Evolutionary conservation across 139 green algal genomes (phyloP).

Genomic region (Chlorella sp.): DNA sequence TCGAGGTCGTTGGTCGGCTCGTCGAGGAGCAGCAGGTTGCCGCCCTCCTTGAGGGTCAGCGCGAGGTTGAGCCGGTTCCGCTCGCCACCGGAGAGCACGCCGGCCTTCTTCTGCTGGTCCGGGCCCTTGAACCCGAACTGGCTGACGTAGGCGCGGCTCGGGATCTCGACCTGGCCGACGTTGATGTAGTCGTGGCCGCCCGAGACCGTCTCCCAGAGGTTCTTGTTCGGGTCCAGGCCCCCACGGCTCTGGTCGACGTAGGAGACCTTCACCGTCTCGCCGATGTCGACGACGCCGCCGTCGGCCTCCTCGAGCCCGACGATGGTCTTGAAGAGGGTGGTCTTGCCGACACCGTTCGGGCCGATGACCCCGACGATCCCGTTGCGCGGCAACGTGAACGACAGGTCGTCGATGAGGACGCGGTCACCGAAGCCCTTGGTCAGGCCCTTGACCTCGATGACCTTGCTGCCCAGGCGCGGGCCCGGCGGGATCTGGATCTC

Average conservation of each 20-base stretch:
- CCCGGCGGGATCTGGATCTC: constrained; percentile 67
- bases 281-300: constrained; percentile 30
- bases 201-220: too few relatives aligned
- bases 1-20: constrained; percentile 78
- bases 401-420: constrained; percentile 48
- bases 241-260: constrained; percentile 80
- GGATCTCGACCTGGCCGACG: too few relatives aligned
- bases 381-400: constrained; percentile 49
- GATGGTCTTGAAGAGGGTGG: constrained; percentile 82
- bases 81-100: constrained; percentile 52
- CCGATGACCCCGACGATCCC: constrained; percentile 12
- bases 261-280: constrained; percentile 74
- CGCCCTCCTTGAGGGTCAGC: constrained; percentile 55
- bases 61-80: constrained; percentile 79
- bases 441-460: constrained; percentile 35
- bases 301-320: constrained; percentile 56
- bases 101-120: constrained; percentile 66
- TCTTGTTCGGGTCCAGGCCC: constrained; percentile 48
- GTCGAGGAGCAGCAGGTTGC: constrained; percentile 77
- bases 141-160: too few relatives aligned
- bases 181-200: too few relatives aligned
- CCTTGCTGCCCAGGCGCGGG: constrained; percentile 56
- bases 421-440: constrained; percentile 29
- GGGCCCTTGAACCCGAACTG: constrained; percentile 78
- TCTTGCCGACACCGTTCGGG: constrained; percentile 51